These are phyloP conservation scores for Linum usitatissimum DNA, from an alignment of 345 rosid species.

Conservation along the genomic window DNA sequence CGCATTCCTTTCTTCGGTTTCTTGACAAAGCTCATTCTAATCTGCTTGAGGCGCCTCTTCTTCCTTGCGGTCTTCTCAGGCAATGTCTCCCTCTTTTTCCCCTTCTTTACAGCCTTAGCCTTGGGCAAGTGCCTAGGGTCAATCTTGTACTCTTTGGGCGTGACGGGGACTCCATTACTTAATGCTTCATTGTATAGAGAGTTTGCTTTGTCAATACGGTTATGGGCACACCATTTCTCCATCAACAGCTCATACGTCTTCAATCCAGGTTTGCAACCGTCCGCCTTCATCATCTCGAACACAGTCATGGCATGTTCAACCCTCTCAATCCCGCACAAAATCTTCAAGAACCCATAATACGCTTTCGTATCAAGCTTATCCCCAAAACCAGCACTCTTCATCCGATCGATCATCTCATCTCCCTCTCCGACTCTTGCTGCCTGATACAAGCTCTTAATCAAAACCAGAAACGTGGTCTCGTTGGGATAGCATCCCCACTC, in stretches of 20 bases:
- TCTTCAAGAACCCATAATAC: constrained; percentile 61
- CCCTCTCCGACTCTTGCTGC: constrained; percentile 89
- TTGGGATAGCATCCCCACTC: constrained; percentile 79
- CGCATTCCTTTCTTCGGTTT: constrained; percentile 58
- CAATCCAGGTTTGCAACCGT: constrained; percentile 61
- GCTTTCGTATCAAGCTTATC: constrained; percentile 47
- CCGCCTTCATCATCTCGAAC: constrained; percentile 71
- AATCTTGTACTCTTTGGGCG: constrained; percentile 60
- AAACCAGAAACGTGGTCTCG: constrained; percentile 44
- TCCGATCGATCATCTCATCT: constrained; percentile 81
- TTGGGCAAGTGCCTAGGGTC: constrained; percentile 58
- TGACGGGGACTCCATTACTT: constrained; percentile 51
- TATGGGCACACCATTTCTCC: constrained; percentile 58
- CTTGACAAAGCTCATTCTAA: constrained; percentile 81
- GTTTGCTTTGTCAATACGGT: constrained; percentile 66
- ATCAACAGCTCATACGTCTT: constrained; percentile 77
- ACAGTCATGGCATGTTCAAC: constrained; percentile 79
- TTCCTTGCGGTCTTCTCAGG: constrained; percentile 94
- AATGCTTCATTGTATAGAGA: constrained; percentile 56
- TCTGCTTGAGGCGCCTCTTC: constrained; percentile 69
- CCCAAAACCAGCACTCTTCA: constrained; percentile 66
- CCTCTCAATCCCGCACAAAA: constrained; percentile 93
- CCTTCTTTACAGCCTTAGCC: constrained; percentile 44
- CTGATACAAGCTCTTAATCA: constrained; percentile 76
- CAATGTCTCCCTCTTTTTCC: constrained; percentile 83